A percentile compares a stretch with the other conserved stretches of the same genome.
These are phyloP conservation scores for Verticillium longisporum DNA, from an alignment of 2,329 filamentous ascomycete species.

Conservation along the genomic window DNA sequence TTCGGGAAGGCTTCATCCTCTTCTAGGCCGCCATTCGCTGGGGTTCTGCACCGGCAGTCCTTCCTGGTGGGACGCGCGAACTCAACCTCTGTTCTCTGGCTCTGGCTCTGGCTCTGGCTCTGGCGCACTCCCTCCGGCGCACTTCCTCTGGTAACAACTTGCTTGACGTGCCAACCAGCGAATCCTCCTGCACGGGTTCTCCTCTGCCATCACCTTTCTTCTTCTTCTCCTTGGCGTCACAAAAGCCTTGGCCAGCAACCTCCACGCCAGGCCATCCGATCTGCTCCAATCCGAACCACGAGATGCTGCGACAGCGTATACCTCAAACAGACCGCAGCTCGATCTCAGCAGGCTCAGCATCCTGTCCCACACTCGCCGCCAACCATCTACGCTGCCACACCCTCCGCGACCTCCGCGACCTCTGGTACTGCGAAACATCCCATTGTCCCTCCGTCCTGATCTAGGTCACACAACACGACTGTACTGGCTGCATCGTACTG, in stretches of 20 bases:
- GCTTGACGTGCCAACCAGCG: no score
- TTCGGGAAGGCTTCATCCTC: no score
- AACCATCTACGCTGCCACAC: not conserved
- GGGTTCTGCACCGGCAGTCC: no score
- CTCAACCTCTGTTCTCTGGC: no score
- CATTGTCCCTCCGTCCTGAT: not conserved
- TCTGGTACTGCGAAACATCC: not conserved
- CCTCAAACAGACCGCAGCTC: not conserved
- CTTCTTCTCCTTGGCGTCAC: not conserved
- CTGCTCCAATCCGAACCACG: not conserved
- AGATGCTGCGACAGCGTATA: not conserved
- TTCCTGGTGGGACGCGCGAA: no score
- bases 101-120: no score
- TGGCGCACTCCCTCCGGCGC: no score
- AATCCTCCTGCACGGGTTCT: not conserved
- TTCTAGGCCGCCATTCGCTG: no score
- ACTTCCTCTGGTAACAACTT: no score
- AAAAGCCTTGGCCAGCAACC: not conserved
- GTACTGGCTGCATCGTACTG: not conserved
- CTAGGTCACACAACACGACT: not conserved
- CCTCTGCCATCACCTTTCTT: not conserved
- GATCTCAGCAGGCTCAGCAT: not conserved
- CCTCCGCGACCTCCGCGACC: not conserved
- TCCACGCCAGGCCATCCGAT: not conserved
- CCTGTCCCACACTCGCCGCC: not conserved